A percentile compares a stretch with the other conserved stretches of the same genome.
phyloP scores from a whole-genome alignment of 2,329 filamentous ascomycete genomes.

The Phyllosticta paracitricarpa region DNA sequence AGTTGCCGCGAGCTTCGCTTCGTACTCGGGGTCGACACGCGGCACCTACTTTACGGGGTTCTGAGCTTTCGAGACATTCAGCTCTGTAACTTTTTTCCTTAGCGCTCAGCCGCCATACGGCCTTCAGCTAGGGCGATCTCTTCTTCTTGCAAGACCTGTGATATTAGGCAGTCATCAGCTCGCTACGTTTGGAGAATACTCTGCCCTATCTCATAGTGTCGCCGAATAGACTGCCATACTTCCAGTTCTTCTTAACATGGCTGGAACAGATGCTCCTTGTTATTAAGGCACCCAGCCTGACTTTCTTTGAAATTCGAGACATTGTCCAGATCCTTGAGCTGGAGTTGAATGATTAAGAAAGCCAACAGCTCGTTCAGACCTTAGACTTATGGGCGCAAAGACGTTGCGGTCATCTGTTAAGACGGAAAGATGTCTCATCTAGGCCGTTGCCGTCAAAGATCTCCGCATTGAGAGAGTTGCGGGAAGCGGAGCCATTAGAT shows the following conservation, averaged over 20 bases:
- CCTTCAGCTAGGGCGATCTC: neutral
- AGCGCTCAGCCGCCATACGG: neutral
- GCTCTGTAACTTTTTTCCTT: neutral
- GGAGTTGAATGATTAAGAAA: constrained; percentile 1
- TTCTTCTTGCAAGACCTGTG: neutral
- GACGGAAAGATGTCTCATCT: neutral
- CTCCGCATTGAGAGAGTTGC: too few species aligned
- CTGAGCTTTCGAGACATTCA: neutral
- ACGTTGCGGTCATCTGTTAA: neutral
- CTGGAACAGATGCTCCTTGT: neutral
- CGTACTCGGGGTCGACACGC: neutral
- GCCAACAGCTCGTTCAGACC: neutral
- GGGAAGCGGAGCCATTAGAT: too few species aligned
- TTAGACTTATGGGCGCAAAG: neutral
- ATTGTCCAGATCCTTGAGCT: constrained; percentile 3
- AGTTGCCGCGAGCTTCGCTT: neutral
- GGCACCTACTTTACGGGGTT: neutral
- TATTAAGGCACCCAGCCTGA: neutral
- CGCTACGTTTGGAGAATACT: constrained; percentile 3
- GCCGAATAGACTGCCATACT: neutral
- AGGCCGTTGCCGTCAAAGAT: too few species aligned
- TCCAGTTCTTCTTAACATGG: constrained; percentile 3
- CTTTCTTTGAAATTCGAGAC: neutral
- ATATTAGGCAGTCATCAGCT: neutral
- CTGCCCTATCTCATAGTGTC: constrained; percentile 2